Base-by-base conservation (phyloP, 2,329 filamentous ascomycete species). In the Incumbomyces lentus region DNA sequence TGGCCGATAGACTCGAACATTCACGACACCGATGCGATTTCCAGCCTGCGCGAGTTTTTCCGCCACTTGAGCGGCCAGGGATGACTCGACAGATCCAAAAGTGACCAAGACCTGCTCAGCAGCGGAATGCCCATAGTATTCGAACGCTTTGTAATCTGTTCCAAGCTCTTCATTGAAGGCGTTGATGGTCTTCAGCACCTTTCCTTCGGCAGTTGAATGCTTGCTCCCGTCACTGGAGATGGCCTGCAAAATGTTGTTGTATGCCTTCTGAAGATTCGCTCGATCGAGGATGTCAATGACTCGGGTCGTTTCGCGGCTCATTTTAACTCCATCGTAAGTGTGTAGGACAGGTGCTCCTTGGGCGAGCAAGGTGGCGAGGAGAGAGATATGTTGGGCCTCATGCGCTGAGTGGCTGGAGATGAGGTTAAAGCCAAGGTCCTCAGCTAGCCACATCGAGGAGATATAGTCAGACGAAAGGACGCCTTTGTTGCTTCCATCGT, bases 371-470 rank as follows among this genome's bases (percentile, higher is more conserved):
- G 87, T 95, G 1, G 88, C 79, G 58, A 94, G 82, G n/a, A 95
- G 69, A 6, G 88, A 78, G 84, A 95, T 95, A 69, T 98, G 92
- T 73, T 98, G 92, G 40, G 84, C 76, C 70, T 98, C 92, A 57
- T 93, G 89, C 26, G 85, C 81, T 26, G 88, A 95, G 44, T 80
- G 79, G 63, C 87, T 95, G 53, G 85, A 78, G 39, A 98, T 79
- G 35, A 98, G 74, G 39, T 82, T 89, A 22, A 96, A 73, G 13
- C 92, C 90, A 12, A 96, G 76, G 56, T 96, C 92, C 64, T 96
- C 92, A 7, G 87, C 84, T 40, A 90, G 69, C 53, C 81, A 78
- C 59, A 96, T 73, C 2, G 86, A 82, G 34, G 81, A 79, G 50
- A 81, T 80, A 66, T 98, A 98, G 65, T 96, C 89, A 50, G 87